Evolutionary conservation across 2,329 filamentous ascomycete genomes (phyloP).

Genomic region (Aspergillus texensis): DNA sequence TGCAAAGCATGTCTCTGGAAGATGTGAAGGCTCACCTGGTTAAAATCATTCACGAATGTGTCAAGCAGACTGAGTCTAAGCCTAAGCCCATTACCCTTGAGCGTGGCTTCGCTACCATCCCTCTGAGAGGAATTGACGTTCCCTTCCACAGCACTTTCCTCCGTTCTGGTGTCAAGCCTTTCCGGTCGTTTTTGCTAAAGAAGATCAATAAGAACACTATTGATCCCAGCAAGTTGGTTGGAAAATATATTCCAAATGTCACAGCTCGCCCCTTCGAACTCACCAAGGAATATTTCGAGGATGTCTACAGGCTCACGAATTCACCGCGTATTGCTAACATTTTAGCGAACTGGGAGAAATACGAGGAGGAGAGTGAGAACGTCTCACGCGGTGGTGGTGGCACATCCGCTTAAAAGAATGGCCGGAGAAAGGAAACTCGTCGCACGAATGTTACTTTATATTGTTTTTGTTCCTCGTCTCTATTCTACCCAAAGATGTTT

Average conservation of each 20-base stretch:
- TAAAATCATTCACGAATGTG: conserved; percentile 87
- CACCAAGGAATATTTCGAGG: conserved; percentile 99
- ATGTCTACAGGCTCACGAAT: conserved; percentile 94
- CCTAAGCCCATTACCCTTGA: conserved; percentile 85
- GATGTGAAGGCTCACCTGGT: conserved; percentile 88
- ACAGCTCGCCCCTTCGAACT: conserved; percentile 94
- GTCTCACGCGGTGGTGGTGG: conserved; percentile 23
- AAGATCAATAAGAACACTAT: conserved; percentile 99
- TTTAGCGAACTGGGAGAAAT: conserved; percentile 84
- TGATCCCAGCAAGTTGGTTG: conserved; percentile 92
- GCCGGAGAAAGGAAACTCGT: background rate
- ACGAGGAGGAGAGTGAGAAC: conserved; percentile 48
- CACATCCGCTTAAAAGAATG: background rate
- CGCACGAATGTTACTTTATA: background rate
- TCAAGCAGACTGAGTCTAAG: conserved; percentile 85
- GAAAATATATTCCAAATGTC: conserved; percentile 99
- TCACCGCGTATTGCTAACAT: conserved; percentile 58
- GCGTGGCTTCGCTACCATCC: conserved; percentile 95
- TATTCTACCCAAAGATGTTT: background rate
- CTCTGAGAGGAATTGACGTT: conserved; percentile 94
- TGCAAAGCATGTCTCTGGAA: conserved; percentile 81
- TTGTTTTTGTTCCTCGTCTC: background rate
- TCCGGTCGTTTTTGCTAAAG: conserved; percentile 97
- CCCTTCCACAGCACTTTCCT: conserved; percentile 99
- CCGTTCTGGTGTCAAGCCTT: conserved; percentile 96